Conservation (phyloP, 768 basidiomycete genomes). For the Boletus speciosus region DNA sequence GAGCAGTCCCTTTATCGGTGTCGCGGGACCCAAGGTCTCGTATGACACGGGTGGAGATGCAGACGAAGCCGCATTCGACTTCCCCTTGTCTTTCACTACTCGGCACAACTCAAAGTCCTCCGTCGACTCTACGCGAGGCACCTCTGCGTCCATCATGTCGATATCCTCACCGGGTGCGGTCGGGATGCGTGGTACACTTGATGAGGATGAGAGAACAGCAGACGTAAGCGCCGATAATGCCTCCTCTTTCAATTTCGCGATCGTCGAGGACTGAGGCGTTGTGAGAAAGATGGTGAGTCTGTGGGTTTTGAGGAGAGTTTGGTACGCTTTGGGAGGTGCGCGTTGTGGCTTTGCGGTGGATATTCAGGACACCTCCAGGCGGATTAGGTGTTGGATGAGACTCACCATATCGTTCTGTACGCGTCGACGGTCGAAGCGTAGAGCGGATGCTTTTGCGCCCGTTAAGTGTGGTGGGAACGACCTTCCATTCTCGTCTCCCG, state of each 20-base stretch:
- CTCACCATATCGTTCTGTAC: conserved; percentile 20
- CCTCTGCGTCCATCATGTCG: conserved; percentile 18
- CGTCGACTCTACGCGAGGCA: conserved; percentile 35
- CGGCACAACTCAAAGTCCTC: conserved; percentile 67
- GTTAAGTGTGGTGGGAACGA: conserved; percentile 17
- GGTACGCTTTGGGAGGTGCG: conserved; percentile 58
- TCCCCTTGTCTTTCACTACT: conserved; percentile 49
- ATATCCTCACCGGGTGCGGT: conserved; percentile 29
- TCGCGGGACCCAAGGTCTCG: conserved; percentile 44
- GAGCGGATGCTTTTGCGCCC: not conserved
- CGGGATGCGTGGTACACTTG: conserved; percentile 28
- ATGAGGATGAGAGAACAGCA: conserved; percentile 35
- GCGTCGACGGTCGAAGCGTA: not conserved
- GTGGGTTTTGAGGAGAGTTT: conserved; percentile 71
- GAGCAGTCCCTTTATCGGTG: conserved; percentile 48
- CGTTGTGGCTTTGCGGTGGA: conserved; percentile 44
- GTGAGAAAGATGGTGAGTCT: conserved; percentile 64
- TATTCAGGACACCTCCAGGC: not conserved
- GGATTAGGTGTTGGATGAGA: not conserved
- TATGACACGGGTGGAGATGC: conserved; percentile 33
- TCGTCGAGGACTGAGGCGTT: conserved; percentile 48
- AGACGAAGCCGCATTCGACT: conserved; percentile 32
- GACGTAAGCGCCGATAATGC: conserved; percentile 58
- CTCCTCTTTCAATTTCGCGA: conserved; percentile 60
- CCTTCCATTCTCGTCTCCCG: conserved; percentile 22